Base-by-base conservation (phyloP, 164 flowering plant genomes). In the Kalanchoe fedtschenkoi region DNA sequence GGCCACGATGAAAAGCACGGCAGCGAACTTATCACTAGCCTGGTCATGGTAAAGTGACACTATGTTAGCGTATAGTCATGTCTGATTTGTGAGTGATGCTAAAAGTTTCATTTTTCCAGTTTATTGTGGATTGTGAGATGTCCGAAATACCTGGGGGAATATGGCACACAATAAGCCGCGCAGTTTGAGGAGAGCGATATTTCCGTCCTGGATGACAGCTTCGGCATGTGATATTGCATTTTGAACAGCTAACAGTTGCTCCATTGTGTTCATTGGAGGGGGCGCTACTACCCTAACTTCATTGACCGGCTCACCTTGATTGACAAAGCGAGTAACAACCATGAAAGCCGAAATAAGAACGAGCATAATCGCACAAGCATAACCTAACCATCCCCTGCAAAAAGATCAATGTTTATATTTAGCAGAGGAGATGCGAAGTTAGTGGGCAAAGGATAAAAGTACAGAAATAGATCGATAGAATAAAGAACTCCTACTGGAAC, bases 221-320 rank as follows among this genome's bases (percentile, higher is more conserved):
- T 87, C 95, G 39, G 78, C 76, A 71, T 81, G 88, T 16, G 90
- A 77, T 66, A 95, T 74, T 17, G 80, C 86, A 75, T 80, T 87
- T 71, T 95, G 99, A 53, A 95, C 86, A 34, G 88, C 91, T 76
- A 87, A 71, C 68, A 95, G 85, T 76, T 95, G 99, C 71, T 91
- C 99, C 96, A 95, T 79, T 44, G 79, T 76, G 76, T 78, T 95
- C 93, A 81, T 84, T 56, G 83, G 55, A 13, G 97, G 96, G 10
- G 99, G 97, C 0, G 80, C 86, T 28, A 74, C 61, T 29, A 95
- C 86, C 70, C 77, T 87, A n/a, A 95, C 75, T 68, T 76, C 84
- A 43, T 77, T 79, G 64, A 77, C 67, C 30, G 80, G 76, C 61
- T 61, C 78, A 13, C 95, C 96, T 75, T 72, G 83, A 69, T 66